A percentile compares a stretch with the other conserved stretches of the same genome.
Evolutionary conservation across 768 basidiomycete genomes (phyloP).

Genomic region (Phaffia australis): DNA sequence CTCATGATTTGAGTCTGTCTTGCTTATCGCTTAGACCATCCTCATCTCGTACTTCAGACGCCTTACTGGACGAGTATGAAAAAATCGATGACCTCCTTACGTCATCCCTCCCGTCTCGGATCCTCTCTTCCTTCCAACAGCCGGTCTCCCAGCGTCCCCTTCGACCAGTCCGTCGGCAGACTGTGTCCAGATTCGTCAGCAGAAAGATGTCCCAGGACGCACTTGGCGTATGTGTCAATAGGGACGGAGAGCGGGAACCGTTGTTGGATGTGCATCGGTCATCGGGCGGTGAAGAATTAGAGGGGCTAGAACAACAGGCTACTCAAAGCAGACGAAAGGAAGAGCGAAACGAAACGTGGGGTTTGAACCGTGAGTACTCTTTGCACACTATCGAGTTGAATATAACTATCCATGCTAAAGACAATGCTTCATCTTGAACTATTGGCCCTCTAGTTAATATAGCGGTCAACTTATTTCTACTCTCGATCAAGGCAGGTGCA

Average conservation of each 20-base stretch:
- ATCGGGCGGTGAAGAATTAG: neutral
- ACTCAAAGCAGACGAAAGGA: neutral
- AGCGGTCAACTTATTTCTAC: conserved; percentile 14
- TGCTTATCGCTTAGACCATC: neutral
- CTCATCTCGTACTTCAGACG: neutral
- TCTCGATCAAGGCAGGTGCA: conserved; percentile 10
- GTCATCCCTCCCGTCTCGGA: conserved; percentile 3
- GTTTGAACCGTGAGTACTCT: conserved; percentile 1
- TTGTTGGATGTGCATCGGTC: neutral
- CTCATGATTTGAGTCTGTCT: neutral
- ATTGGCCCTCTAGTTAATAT: conserved; percentile 15
- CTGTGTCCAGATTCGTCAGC: neutral
- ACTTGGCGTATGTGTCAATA: neutral
- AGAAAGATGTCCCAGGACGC: neutral
- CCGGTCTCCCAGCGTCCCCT: neutral
- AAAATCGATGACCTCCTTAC: conserved; percentile 14
- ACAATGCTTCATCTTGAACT: conserved; percentile 1
- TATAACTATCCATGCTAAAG: neutral
- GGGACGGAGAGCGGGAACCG: conserved; percentile 7
- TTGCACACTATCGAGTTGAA: too few relatives aligned
- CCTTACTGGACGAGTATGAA: conserved; percentile 1
- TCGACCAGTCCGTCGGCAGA: neutral
- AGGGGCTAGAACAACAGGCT: neutral
- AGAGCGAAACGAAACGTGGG: neutral
- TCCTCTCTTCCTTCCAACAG: conserved; percentile 12